Evolutionary conservation across 148 eudicot genomes (phyloP), one percentile per base, ranked within the genome.

Genomic region (Spergularia marina): DNA sequence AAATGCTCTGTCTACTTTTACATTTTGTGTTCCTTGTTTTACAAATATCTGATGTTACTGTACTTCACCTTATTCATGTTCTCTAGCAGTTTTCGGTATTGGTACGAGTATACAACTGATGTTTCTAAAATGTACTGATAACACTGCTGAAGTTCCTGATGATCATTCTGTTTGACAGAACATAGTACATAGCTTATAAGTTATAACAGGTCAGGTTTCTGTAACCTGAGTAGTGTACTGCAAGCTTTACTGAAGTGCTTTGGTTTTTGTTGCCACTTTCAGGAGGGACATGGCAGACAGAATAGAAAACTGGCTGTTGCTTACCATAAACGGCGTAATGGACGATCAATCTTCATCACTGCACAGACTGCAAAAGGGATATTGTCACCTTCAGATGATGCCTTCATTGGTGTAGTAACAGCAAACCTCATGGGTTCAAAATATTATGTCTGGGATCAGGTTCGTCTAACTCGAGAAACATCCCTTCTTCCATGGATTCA

Each of bases 231-330:
- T 44, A 44, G 49, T 44, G 10, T 44, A 44, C 49, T 68, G 34
- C 9, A 65, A 15, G 51, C 20, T 4, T 23, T 68, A 4, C 16
- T 20, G 14, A 21, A 60, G 21, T 74, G 64, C 36, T 12, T 65
- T 39, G 54, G 51, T 18, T 62, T 59, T 18, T 66, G 10, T 11
- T 68, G 6, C 55, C 13, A 52, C 14, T 51, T 51, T 21, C 75
- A 95, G 98, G 98, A 95, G 85, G 98, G 98, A 11, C 83, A 92
- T 72, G 98, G 98, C 34, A 49, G 98, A 77, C 92, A 89, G 70
- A 87, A 95, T 55, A 83, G 98, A 59, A 92, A 95, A 72, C 96
- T 95, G 49, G 98, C 97, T 11, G 84, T 95, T 25, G 98, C 96
- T 60, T 88, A 84, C 79, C 97, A 90, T 77, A 82, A 77, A 72